Evolutionary conservation across 2,329 filamentous ascomycete species (phyloP), one percentile per base, ranked within the genome.

Genomic region (Calonectria fujianensis): DNA sequence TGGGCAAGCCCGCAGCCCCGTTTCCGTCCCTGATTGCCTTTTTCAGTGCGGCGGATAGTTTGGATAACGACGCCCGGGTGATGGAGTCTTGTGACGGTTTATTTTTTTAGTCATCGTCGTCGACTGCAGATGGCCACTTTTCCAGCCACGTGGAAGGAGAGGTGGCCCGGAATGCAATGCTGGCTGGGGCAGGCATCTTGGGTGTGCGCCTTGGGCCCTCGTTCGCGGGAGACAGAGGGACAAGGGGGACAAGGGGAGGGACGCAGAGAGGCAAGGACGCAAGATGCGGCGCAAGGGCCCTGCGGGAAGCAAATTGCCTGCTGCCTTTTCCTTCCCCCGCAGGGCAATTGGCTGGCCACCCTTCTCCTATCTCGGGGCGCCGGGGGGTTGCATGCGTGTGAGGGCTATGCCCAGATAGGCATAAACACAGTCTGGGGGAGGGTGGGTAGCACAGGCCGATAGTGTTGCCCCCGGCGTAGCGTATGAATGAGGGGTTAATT

Each of bases 371-470:
- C 57, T 63, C 57, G 57, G 57, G 57, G 57, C 3, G 57, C 57
- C 14, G 57, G 24, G 57, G 57, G 57, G 57, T 63, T 63, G 57
- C 57, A 63, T 63, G 57, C 57, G n/a, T 29, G 57, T 14, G 35
- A 27, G 35, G n/a, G 35, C 57, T 63, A 63, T 63, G 35, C 57
- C 57, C 37, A 29, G 35, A 41, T 63, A 63, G 57, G 57, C 57
- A 41, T 63, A 63, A 63, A 63, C 57, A 63, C 57, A 66, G 41
- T 41, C 50, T 41, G 48, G 35, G 48, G 48, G 32, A 54, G 48
- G 65, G 65, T 68, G 65, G 65, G 57, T 54, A 39, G 65, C 65
- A 54, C 65, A 68, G 65, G 65, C 50, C 65, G 57, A 63, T 57
- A 70, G 57, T 32, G 57, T 63, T 63, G 57, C 57, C 57, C 57